A percentile compares a stretch with the other conserved stretches of the same genome.
Conservation (phyloP, 202 grass and related monocot genomes). For the Schoenoplectus tabernaemontani region DNA sequence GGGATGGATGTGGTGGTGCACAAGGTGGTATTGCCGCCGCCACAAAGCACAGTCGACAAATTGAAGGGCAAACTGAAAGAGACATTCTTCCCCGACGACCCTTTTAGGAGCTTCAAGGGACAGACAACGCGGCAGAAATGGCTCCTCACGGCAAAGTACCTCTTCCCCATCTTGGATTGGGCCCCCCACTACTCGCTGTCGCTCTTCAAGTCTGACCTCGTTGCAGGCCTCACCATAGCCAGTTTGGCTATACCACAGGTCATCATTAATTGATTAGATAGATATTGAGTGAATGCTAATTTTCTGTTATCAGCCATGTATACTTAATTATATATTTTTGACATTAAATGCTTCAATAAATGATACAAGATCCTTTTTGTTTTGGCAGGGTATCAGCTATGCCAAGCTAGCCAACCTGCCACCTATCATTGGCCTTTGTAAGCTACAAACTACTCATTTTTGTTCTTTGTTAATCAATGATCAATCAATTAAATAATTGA, state of each 20-base stretch:
- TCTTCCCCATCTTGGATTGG: slow-evolving; percentile 88
- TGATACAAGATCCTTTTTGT: neutral
- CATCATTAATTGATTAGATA: neutral
- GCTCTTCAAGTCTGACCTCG: slow-evolving; percentile 88
- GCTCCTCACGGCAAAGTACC: slow-evolving; percentile 50
- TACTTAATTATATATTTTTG: neutral
- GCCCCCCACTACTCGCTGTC: slow-evolving; percentile 46
- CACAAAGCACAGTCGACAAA: slow-evolving; percentile 62
- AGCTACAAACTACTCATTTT: slow-evolving; percentile 5
- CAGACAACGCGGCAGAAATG: slow-evolving; percentile 35
- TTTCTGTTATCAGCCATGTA: too few relatives aligned
- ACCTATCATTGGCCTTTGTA: slow-evolving; percentile 69
- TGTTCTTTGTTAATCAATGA: neutral
- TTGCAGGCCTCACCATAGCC: slow-evolving; percentile 89
- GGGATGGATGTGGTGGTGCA: slow-evolving; percentile 30
- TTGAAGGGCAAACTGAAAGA: slow-evolving; percentile 79
- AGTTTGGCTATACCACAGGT: slow-evolving; percentile 88
- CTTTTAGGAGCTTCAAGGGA: slow-evolving; percentile 74
- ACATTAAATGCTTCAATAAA: slow-evolving; percentile 6
- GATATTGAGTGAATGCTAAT: too few relatives aligned
- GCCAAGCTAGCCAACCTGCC: slow-evolving; percentile 81
- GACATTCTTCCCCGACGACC: slow-evolving; percentile 96
- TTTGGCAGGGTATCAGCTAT: slow-evolving; percentile 88
- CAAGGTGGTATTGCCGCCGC: slow-evolving; percentile 52
- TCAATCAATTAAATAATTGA: neutral